Evolutionary conservation across 768 basidiomycete genomes (phyloP), one percentile per base, ranked within the genome.

Genomic region (Termitomyces bulborhizus): DNA sequence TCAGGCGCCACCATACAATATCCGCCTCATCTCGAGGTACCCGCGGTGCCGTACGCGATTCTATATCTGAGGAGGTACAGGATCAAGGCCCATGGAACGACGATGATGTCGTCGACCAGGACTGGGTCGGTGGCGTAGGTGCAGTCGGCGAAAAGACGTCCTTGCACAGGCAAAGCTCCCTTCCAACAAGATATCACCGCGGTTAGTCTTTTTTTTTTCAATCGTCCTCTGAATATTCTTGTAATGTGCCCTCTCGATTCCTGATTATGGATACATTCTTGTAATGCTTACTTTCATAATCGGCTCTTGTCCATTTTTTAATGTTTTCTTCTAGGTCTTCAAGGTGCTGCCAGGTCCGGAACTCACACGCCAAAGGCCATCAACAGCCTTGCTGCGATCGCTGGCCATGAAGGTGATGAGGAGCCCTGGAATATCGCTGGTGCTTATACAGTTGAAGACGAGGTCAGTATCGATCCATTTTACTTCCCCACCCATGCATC

Each of bases 1-100:
- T 91, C n/a, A 77, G 90, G 62, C 82, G 90, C 32, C 87, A 91
- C 68, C 90, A 92, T 64, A 92, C 90, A 47, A 90, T 92, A 69
- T 81, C 90, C 31, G 81, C 87, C 11, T 76, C 87, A 24, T 87
- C 87, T 49, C 80, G 90, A 61, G 72, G 80, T 1, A 77, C 83
- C 36, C 74, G 88, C 47, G 73, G 81, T 16, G 75, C 70, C 45
- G 78, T 82, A n/a, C 83, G 82, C 66, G 78, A 84, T 29, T 68
- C 79, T 36, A 85, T 87, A 57, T 83, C 82, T 45, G 88, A 90
- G 63, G 88, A 90, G 66, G 69, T 75, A 9, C 77, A 82, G 26
- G 76, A 75, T 54, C 71, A 73, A 64, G 76, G 79, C 43, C 72
- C 71, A 43, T 86, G 83, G 80, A 82, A 83, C 65, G 86, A 90